These are phyloP conservation scores for Psilocybe subaeruginosa DNA, from an alignment of 768 basidiomycete species.

Conservation along the genomic window DNA sequence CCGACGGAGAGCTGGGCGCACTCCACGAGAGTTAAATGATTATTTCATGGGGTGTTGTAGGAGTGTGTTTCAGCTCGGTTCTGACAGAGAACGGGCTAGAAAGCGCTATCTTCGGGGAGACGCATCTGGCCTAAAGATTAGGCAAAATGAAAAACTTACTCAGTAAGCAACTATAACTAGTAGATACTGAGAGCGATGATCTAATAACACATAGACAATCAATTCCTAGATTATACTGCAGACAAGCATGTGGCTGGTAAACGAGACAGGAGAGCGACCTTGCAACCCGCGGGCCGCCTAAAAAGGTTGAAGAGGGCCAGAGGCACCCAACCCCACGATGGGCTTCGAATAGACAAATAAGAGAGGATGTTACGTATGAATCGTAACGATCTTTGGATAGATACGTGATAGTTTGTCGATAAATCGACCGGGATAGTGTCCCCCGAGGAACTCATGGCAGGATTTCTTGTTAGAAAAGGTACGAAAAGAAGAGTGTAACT, in stretches of 20 bases:
- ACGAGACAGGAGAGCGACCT: conserved; percentile 2
- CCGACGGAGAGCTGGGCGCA: conserved; percentile 2
- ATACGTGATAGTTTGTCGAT: conserved; percentile 20
- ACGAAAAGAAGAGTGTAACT: conserved; percentile 13
- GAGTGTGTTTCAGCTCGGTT: neutral
- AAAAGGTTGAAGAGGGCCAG: conserved; percentile 5
- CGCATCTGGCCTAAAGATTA: neutral
- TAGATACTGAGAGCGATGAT: neutral
- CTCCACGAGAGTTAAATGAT: neutral
- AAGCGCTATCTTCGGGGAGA: conserved; percentile 5
- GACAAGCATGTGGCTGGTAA: neutral
- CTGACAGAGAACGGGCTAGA: neutral
- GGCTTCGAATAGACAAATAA: conserved; percentile 13
- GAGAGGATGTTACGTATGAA: conserved; percentile 25
- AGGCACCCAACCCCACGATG: conserved; percentile 10
- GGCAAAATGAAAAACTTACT: neutral
- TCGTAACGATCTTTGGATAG: conserved; percentile 13
- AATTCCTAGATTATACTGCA: neutral
- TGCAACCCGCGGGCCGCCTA: conserved; percentile 2
- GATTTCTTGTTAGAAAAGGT: conserved; percentile 16
- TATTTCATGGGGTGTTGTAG: neutral
- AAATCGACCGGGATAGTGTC: conserved; percentile 21
- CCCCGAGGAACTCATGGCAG: conserved; percentile 21
- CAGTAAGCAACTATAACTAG: too few species aligned
- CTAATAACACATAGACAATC: neutral